Evolutionary conservation across 805 yeast species (phyloP).

Genomic region (Metschnikowia sp.): DNA sequence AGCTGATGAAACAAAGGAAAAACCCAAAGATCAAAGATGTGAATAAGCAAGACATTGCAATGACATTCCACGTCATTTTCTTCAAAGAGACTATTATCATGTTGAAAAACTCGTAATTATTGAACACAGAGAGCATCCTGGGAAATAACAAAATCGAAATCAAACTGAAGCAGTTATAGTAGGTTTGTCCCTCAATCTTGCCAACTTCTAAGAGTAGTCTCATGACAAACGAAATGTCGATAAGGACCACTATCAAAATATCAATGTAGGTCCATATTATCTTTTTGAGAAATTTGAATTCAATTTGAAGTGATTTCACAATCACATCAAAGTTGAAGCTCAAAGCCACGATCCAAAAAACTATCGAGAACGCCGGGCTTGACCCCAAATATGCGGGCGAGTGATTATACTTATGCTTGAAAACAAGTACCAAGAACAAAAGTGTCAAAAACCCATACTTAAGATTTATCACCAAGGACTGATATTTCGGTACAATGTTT

Average conservation of each 20-base stretch:
- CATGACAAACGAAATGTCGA: slow-evolving; percentile 32
- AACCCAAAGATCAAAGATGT: slow-evolving; percentile 52
- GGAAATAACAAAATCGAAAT: slow-evolving; percentile 51
- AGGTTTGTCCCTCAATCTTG: slow-evolving; percentile 15
- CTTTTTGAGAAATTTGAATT: slow-evolving; percentile 42
- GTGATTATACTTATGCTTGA: slow-evolving; percentile 19
- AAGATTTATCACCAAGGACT: slow-evolving; percentile 37
- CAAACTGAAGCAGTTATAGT: slow-evolving; percentile 34
- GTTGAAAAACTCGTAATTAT: slow-evolving; percentile 50
- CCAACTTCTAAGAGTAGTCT: slow-evolving; percentile 17
- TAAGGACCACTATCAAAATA: slow-evolving; percentile 36
- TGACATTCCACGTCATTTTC: slow-evolving; percentile 48
- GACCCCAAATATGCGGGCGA: neutral
- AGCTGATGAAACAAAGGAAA: slow-evolving; percentile 50
- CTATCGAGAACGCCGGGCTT: slow-evolving; percentile 24
- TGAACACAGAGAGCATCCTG: slow-evolving; percentile 46
- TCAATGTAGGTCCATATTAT: slow-evolving; percentile 56
- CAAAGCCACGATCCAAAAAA: slow-evolving; percentile 44
- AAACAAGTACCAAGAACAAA: slow-evolving; percentile 29
- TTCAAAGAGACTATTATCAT: slow-evolving; percentile 49
- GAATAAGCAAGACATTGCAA: slow-evolving; percentile 47
- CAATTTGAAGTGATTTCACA: slow-evolving; percentile 42
- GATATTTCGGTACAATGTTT: slow-evolving; percentile 39
- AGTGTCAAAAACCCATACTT: slow-evolving; percentile 30
- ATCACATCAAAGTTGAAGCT: slow-evolving; percentile 48